Conservation (phyloP, 164 flowering plant genomes). For the Vitis rotundifolia region DNA sequence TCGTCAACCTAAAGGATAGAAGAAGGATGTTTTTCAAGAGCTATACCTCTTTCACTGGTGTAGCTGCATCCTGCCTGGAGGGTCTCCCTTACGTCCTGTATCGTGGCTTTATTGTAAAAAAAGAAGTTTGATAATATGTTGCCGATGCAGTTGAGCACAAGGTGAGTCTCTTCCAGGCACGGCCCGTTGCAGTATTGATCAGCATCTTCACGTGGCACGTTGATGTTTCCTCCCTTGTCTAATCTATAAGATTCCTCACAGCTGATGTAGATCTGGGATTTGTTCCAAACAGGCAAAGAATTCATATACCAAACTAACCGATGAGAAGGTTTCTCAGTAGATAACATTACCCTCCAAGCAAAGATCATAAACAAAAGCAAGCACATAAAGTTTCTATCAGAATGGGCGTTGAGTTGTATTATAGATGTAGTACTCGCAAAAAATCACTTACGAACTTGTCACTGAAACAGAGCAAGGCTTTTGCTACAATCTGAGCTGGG, state of each 20-base stretch:
- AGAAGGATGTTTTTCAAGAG: neutral
- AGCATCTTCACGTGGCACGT: slow-evolving; percentile 53
- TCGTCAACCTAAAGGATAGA: slow-evolving; percentile 3
- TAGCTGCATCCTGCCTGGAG: slow-evolving; percentile 68
- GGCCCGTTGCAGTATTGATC: slow-evolving; percentile 77
- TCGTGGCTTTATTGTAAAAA: slow-evolving; percentile 72
- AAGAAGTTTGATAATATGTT: slow-evolving; percentile 42
- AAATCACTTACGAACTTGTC: slow-evolving; percentile 53
- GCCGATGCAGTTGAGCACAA: slow-evolving; percentile 68
- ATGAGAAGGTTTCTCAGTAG: too few relatives aligned
- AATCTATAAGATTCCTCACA: slow-evolving; percentile 75
- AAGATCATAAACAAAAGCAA: too few relatives aligned
- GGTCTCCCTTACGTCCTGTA: slow-evolving; percentile 53
- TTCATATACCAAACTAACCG: too few relatives aligned
- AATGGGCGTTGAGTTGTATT: too few relatives aligned
- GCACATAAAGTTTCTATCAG: too few relatives aligned
- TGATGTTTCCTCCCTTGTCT: slow-evolving; percentile 49
- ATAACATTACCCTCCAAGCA: too few relatives aligned
- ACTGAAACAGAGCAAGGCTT: slow-evolving; percentile 68
- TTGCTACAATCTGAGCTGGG: slow-evolving; percentile 47
- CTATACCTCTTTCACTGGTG: slow-evolving; percentile 55
- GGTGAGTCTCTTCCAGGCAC: slow-evolving; percentile 70
- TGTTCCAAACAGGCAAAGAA: too few relatives aligned
- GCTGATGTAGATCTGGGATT: slow-evolving; percentile 58
- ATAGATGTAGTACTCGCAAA: too few relatives aligned